These are phyloP conservation scores for Capsella bursapastoris DNA, from an alignment of 345 rosid species.

Conservation along the genomic window DNA sequence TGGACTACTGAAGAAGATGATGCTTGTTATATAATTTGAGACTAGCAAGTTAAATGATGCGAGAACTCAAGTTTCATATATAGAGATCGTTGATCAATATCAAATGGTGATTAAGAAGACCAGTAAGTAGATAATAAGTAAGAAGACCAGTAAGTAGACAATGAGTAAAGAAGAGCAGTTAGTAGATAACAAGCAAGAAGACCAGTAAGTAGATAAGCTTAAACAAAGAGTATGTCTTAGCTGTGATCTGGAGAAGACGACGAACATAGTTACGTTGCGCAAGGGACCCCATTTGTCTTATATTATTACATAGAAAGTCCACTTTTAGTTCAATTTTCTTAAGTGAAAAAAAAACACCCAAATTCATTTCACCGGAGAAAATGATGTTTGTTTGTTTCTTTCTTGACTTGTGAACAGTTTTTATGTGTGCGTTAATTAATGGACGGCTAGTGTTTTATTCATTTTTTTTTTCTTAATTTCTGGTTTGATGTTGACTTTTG, in stretches of 20 bases:
- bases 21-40: not conserved
- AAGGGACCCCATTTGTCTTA: constrained; percentile 35
- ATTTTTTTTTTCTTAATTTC: not conserved
- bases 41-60: not conserved
- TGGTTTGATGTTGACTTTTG: constrained; percentile 28
- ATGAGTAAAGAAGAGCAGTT: not conserved
- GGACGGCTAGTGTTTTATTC: constrained; percentile 28
- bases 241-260: constrained; percentile 30
- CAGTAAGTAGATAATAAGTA: not conserved
- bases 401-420: constrained; percentile 11
- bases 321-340: constrained; percentile 27
- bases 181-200: constrained; percentile 26
- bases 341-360: constrained; percentile 2
- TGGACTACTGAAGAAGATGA: not conserved
- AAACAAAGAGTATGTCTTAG: constrained; percentile 1
- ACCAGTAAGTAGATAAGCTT: constrained; percentile 29
- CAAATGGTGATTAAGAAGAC: not conserved
- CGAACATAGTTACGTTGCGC: constrained; percentile 26
- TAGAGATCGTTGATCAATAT: constrained; percentile 10
- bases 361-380: constrained; percentile 20
- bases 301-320: constrained; percentile 36
- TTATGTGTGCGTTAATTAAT: constrained; percentile 30
- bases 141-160: constrained; percentile 1
- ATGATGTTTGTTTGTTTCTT: constrained; percentile 18
- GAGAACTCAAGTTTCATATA: not conserved